phyloP scores from a whole-genome alignment of 169 alveolate genomes.

The Plasmodium relictum region DNA sequence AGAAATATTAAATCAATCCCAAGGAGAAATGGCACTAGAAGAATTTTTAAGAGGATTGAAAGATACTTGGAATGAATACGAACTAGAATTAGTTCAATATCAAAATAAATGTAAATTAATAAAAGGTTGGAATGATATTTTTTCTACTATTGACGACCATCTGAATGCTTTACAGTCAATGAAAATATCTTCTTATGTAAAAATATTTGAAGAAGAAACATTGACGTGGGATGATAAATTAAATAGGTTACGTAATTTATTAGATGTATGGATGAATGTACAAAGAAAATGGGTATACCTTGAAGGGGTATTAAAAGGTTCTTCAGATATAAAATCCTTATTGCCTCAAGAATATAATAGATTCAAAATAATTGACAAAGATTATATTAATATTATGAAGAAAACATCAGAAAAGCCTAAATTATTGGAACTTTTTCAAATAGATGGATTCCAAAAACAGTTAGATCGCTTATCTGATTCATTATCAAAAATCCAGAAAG shows the following conservation, averaged over 20 bases:
- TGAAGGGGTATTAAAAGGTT: slow-evolving; percentile 97
- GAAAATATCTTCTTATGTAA: slow-evolving; percentile 94
- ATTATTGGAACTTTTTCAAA: slow-evolving; percentile 89
- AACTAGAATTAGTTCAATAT: slow-evolving; percentile 92
- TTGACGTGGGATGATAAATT: slow-evolving; percentile 97
- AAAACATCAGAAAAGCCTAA: slow-evolving; percentile 93
- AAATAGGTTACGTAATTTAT: slow-evolving; percentile 91
- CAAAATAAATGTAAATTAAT: slow-evolving; percentile 95
- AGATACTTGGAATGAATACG: slow-evolving; percentile 93
- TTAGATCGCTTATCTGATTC: slow-evolving; percentile 94
- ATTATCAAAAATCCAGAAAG: slow-evolving; percentile 95
- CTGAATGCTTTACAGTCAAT: slow-evolving; percentile 94
- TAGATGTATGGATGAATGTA: slow-evolving; percentile 98
- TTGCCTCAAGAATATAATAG: slow-evolving; percentile 95
- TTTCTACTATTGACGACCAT: slow-evolving; percentile 96
- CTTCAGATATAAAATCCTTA: slow-evolving; percentile 96
- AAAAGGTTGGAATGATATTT: slow-evolving; percentile 98
- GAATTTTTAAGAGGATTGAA: slow-evolving; percentile 92
- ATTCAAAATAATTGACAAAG: slow-evolving; percentile 95
- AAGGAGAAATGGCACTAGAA: slow-evolving; percentile 98
- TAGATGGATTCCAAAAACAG: slow-evolving; percentile 94
- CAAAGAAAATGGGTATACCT: slow-evolving; percentile 98
- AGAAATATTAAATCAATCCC: slow-evolving; percentile 95
- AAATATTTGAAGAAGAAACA: slow-evolving; percentile 95
- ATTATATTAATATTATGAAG: slow-evolving; percentile 94